phyloP scores from a whole-genome alignment of 345 rosid genomes.

The Eucalyptus melliodora region DNA sequence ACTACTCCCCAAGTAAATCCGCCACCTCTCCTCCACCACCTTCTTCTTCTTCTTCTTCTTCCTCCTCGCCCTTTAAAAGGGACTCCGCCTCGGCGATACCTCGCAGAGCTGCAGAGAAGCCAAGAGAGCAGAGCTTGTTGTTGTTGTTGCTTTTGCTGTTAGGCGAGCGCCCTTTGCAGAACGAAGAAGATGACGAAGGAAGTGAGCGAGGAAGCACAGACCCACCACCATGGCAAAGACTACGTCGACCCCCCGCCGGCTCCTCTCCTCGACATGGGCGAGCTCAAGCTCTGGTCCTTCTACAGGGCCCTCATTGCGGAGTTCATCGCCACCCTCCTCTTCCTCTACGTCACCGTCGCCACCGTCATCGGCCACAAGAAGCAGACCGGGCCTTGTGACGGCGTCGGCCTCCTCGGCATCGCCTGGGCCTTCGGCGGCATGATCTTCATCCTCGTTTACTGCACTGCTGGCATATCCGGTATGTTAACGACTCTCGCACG shows the following conservation, averaged over 20 bases:
- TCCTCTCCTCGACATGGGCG: conserved; percentile 51
- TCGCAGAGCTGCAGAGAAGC: not conserved
- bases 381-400: conserved; percentile 46
- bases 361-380: conserved; percentile 76
- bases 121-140: not conserved
- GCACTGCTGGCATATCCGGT: conserved; percentile 93
- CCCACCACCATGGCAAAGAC: conserved; percentile 47
- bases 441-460: conserved; percentile 59
- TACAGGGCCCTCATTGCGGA: conserved; percentile 92
- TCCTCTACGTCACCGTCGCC: conserved; percentile 76
- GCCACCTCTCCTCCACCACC: not conserved
- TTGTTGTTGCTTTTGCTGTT: not conserved
- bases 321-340: conserved; percentile 88
- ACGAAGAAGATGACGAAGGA: conserved; percentile 58
- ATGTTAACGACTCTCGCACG: not conserved
- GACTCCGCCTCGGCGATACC: not conserved
- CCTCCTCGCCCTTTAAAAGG: not conserved
- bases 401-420: conserved; percentile 84
- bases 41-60: not conserved
- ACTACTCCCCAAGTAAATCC: conserved; percentile 18
- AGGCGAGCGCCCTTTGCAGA: not conserved
- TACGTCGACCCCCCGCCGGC: conserved; percentile 98
- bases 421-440: conserved; percentile 96
- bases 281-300: conserved; percentile 78
- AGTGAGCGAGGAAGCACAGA: conserved; percentile 64